These are phyloP conservation scores for Russula olivacea DNA, from an alignment of 768 basidiomycete genomes.

Conservation along the genomic window DNA sequence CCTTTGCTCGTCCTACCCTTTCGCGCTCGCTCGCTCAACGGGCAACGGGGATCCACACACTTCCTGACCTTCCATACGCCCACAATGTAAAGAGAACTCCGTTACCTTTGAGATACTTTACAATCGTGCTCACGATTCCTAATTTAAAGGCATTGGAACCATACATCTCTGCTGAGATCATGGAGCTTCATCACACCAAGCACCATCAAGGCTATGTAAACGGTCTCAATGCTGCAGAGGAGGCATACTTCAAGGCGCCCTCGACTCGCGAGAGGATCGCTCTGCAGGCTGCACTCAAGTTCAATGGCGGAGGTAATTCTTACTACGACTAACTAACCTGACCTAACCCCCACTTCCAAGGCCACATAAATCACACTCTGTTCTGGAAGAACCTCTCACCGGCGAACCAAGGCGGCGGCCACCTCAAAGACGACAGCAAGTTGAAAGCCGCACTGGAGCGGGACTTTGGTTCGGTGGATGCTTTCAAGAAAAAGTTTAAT, in stretches of 20 bases:
- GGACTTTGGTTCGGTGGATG: constrained; percentile 84
- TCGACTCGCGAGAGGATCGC: constrained; percentile 72
- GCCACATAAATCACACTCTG: constrained; percentile 91
- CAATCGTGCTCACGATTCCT: constrained; percentile 12
- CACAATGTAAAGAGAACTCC: constrained; percentile 54
- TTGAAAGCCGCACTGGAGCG: constrained; percentile 70
- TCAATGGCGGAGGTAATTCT: constrained; percentile 83
- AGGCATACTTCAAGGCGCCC: constrained; percentile 59
- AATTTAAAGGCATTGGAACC: constrained; percentile 78
- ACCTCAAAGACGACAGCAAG: constrained; percentile 55
- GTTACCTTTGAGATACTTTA: neutral
- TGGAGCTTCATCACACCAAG: constrained; percentile 89
- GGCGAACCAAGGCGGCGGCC: constrained; percentile 51
- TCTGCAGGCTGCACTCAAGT: constrained; percentile 89
- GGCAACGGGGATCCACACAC: constrained; percentile 51
- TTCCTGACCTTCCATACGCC: constrained; percentile 73
- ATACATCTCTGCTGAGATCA: constrained; percentile 84
- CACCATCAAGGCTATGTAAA: constrained; percentile 93
- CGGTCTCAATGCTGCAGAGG: constrained; percentile 89
- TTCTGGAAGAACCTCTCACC: constrained; percentile 99
- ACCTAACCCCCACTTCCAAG: constrained; percentile 33
- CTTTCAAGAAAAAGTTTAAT: constrained; percentile 82
- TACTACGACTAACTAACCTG: neutral
- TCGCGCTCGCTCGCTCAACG: constrained; percentile 42
- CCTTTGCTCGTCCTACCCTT: constrained; percentile 3